Base-by-base conservation (phyloP, 805 yeast species). In the Zygotorulaspora sp. region DNA sequence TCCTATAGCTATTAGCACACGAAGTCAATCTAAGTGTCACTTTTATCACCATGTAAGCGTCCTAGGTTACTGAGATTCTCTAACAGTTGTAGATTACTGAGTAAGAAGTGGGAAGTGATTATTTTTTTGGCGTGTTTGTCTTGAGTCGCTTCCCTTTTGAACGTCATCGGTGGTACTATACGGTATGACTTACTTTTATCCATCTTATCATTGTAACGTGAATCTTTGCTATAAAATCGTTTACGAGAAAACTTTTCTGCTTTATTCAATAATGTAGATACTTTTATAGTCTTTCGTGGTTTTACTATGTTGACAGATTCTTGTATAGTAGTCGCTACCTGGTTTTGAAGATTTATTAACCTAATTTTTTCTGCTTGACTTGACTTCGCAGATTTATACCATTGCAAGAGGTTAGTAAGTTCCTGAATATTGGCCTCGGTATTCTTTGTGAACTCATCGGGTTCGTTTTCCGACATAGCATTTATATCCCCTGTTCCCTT, bases 151-250 rank as follows among this genome's bases (percentile, higher is more conserved):
- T 18, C 20, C n/a, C 20, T 31, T 11, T 22, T 36, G 16, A 35
- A 24, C 29, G 26, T 35, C 40, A 40, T 34, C 10, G 52, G 52
- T 13, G 52, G 49, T 15, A 42, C 47, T n/a, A 45, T 13, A 10
- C 52, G 34, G 35, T 36, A 48, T 8, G 52, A 40, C 11, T 42
- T 40, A 18, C 49, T 44, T 29, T 38, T 43, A 28, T 48, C 52
- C 40, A 23, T 36, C 23, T 22, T 30, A 13, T 44, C 36, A 10
- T 31, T 31, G 35, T 38, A 47, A 11, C 46, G 48, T 10, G 48
- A 38, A n/a, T 36, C 36, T 2, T 27, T 16, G 24, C 40, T 36
- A 36, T 47, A 44, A 23, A 47, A 44, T 13, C 22, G 22, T 2
- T 33, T 16, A 11, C 51, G 30, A 15, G 38, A 35, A 21, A 47